Evolutionary conservation across 2,329 filamentous ascomycete species (phyloP).

Genomic region (Onygenales sp.): DNA sequence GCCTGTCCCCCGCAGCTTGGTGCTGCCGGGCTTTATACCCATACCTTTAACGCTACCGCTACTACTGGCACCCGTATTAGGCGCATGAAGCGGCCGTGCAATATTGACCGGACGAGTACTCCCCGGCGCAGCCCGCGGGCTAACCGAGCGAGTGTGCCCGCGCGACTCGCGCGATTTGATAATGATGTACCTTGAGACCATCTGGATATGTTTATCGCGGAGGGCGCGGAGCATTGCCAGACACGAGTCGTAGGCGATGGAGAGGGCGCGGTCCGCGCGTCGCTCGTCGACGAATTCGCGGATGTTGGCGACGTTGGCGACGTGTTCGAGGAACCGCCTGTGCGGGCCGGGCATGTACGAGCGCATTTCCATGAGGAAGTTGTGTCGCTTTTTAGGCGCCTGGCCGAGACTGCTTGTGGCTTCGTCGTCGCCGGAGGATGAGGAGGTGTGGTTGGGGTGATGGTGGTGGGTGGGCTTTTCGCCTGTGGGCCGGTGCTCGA

Average conservation of each 20-base stretch:
- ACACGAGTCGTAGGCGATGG: constrained; percentile 81
- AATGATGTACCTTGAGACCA: constrained; percentile 93
- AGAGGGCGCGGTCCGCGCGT: constrained; percentile 54
- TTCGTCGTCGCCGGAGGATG: constrained; percentile 20
- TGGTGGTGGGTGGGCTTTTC: constrained; percentile 36
- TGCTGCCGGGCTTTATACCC: constrained; percentile 32
- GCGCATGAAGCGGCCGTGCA: constrained; percentile 9
- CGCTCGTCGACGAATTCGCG: constrained; percentile 65
- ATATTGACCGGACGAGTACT: background rate
- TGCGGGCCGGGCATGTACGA: constrained; percentile 94
- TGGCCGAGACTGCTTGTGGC: constrained; percentile 38
- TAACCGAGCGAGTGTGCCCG: constrained; percentile 52
- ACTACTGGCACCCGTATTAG: background rate
- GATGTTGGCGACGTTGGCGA: constrained; percentile 74
- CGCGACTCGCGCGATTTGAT: constrained; percentile 70
- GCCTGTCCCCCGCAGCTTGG: constrained; percentile 75
- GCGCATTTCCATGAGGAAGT: constrained; percentile 96
- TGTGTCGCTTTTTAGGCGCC: constrained; percentile 53
- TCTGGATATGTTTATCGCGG: constrained; percentile 90
- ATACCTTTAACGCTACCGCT: constrained; percentile 22
- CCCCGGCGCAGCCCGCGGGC: constrained; percentile 26
- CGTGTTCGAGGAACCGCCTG: constrained; percentile 75
- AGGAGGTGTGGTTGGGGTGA: background rate
- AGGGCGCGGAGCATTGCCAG: constrained; percentile 68
- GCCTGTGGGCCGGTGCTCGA: constrained; percentile 85